Evolutionary conservation across 2,329 filamentous ascomycete species (phyloP).

Genomic region (Fusarium citri): DNA sequence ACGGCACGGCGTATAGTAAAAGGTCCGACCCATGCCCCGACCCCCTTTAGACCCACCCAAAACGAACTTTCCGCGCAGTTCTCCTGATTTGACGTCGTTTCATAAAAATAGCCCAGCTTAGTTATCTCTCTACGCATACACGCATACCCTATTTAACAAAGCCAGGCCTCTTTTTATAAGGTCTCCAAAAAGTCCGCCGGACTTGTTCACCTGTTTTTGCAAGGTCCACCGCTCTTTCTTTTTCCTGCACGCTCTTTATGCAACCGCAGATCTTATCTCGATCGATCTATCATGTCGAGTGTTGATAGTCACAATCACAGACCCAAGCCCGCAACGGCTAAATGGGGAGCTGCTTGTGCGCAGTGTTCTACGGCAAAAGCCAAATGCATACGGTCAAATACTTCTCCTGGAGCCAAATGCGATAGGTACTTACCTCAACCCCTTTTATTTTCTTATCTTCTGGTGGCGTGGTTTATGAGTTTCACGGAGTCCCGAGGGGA

Average conservation of each 20-base stretch:
- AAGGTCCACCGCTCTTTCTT: constrained; percentile 3
- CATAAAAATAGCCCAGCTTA: constrained; percentile 10
- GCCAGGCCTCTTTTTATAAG: constrained; percentile 1
- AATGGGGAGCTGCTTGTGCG: constrained; percentile 64
- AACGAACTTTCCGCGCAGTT: constrained; percentile 27
- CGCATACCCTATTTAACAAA: neutral
- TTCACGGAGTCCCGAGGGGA: constrained; percentile 2
- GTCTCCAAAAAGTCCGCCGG: constrained; percentile 43
- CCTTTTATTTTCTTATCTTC: neutral
- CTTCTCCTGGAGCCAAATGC: constrained; percentile 55
- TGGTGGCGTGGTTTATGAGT: neutral
- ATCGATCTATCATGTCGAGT: constrained; percentile 23
- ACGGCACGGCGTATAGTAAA: neutral
- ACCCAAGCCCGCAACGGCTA: constrained; percentile 52
- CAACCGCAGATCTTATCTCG: constrained; percentile 3
- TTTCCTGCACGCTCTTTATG: constrained; percentile 16
- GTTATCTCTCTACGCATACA: neutral
- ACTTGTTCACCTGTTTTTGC: constrained; percentile 29
- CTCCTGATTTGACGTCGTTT: constrained; percentile 25
- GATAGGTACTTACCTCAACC: constrained; percentile 52
- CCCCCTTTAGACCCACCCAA: constrained; percentile 16
- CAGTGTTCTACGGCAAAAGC: constrained; percentile 63
- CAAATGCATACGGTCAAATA: constrained; percentile 60
- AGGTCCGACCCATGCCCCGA: constrained; percentile 3
- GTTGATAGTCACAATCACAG: constrained; percentile 22